Percentiles rank a stretch among this genome's conserved stretches.
Evolutionary conservation across 139 green algal species (phyloP).

Genomic region (Pleodorina starrii): DNA sequence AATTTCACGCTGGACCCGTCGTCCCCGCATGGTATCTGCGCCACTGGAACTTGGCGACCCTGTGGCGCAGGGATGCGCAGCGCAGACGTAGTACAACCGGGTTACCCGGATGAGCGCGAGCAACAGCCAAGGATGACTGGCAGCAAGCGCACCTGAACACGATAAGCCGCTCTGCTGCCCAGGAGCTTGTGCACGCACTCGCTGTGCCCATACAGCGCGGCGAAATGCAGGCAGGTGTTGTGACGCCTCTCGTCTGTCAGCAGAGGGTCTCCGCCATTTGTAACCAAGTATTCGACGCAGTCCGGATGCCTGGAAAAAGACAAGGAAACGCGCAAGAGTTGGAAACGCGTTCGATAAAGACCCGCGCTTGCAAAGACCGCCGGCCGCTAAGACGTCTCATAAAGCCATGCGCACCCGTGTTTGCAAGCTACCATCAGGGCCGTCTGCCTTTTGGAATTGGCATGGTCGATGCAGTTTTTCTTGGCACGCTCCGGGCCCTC

Average conservation of each 20-base stretch:
- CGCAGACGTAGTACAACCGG: not conserved
- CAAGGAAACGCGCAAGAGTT: not conserved
- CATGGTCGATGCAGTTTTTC: constrained; percentile 65
- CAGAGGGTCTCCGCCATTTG: constrained; percentile 68
- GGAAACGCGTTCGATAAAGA: not conserved
- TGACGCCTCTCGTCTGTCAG: constrained; percentile 57
- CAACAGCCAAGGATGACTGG: not conserved
- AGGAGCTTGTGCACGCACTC: constrained; percentile 69
- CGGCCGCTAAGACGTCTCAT: no score
- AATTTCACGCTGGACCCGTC: constrained; percentile 52
- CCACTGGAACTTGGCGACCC: constrained; percentile 43
- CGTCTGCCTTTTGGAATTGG: constrained; percentile 67
- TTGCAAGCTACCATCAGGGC: constrained; percentile 70
- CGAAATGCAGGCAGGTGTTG: constrained; percentile 72
- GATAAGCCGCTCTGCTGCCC: constrained; percentile 24
- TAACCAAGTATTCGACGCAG: constrained; percentile 66
- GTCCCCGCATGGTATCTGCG: constrained; percentile 65
- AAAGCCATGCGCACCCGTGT: constrained; percentile 70
- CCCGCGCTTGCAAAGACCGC: not conserved
- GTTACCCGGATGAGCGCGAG: not conserved
- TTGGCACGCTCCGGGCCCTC: constrained; percentile 57
- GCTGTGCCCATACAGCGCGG: constrained; percentile 59
- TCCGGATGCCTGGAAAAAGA: constrained; percentile 59
- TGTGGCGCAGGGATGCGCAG: not conserved
- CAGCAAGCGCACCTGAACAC: constrained; percentile 5